Conservation (phyloP, 2,329 filamentous ascomycete genomes). For the Colletotrichum sp. region DNA sequence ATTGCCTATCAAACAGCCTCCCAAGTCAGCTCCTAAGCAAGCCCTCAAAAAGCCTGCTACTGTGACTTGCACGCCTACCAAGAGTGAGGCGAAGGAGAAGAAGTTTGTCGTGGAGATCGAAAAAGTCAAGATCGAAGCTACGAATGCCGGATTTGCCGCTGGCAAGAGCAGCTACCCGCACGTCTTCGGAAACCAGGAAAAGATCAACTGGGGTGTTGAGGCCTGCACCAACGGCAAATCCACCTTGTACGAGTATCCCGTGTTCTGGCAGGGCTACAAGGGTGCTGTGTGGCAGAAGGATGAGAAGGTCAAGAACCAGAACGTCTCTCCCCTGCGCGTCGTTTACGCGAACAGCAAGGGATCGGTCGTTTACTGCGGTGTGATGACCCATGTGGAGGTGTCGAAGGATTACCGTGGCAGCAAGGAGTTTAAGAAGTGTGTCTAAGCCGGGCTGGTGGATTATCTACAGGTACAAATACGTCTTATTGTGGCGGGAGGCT, state of each 20-base stretch:
- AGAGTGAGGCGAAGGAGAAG: not conserved
- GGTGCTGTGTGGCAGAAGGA: not conserved
- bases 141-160: not conserved
- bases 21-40: not conserved
- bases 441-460: not conserved
- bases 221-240: not conserved
- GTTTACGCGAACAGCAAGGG: not conserved
- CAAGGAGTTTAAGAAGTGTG: not conserved
- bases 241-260: not conserved
- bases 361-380: not conserved
- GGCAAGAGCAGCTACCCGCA: not conserved
- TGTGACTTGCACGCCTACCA: not conserved
- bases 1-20: not conserved
- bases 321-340: not conserved
- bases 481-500: fast-evolving
- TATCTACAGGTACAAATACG: not conserved
- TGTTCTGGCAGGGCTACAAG: not conserved
- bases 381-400: not conserved
- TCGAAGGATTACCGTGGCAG: not conserved
- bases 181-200: not conserved
- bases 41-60: not conserved
- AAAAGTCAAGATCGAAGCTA: not conserved
- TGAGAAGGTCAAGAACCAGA: not conserved
- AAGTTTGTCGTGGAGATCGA: not conserved
- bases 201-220: not conserved